These are phyloP conservation scores for Arabis alpina DNA, from an alignment of 345 rosid species.

Conservation along the genomic window DNA sequence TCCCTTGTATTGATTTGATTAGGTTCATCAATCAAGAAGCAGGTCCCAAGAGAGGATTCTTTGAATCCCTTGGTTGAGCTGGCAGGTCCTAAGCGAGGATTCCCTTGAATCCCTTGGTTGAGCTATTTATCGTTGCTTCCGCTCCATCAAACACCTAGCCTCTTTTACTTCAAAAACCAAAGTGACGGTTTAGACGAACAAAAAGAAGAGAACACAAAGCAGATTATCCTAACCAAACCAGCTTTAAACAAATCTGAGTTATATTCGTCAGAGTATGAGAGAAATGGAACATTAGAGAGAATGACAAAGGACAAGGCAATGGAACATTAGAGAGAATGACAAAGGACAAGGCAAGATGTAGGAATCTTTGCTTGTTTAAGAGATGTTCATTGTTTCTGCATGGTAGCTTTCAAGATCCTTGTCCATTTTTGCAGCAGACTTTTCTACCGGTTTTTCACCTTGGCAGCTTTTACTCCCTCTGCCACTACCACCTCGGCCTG, in stretches of 20 bases:
- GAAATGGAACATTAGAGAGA: too few relatives aligned
- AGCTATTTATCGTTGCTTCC: too few relatives aligned
- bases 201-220: background rate
- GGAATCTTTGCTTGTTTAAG: slow-evolving; percentile 25
- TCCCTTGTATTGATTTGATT: too few relatives aligned
- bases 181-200: background rate
- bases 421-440: slow-evolving; percentile 79
- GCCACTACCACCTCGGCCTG: too few relatives aligned
- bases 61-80: too few relatives aligned
- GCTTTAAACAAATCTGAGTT: background rate
- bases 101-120: too few relatives aligned
- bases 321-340: background rate
- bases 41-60: too few relatives aligned
- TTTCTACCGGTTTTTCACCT: slow-evolving; percentile 59
- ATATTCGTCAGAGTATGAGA: slow-evolving; percentile 12
- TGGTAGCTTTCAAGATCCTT: slow-evolving; percentile 89
- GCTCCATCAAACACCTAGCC: slow-evolving; percentile 25
- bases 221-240: slow-evolving; percentile 25
- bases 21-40: too few relatives aligned
- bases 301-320: background rate
- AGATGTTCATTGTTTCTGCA: slow-evolving; percentile 82
- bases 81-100: too few relatives aligned
- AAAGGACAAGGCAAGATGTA: background rate
- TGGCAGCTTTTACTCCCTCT: slow-evolving; percentile 38
- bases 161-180: slow-evolving; percentile 16